Evolutionary conservation across 1,284 basidiomycete genomes (phyloP).

Genomic region (Trichosporon ovoides): DNA sequence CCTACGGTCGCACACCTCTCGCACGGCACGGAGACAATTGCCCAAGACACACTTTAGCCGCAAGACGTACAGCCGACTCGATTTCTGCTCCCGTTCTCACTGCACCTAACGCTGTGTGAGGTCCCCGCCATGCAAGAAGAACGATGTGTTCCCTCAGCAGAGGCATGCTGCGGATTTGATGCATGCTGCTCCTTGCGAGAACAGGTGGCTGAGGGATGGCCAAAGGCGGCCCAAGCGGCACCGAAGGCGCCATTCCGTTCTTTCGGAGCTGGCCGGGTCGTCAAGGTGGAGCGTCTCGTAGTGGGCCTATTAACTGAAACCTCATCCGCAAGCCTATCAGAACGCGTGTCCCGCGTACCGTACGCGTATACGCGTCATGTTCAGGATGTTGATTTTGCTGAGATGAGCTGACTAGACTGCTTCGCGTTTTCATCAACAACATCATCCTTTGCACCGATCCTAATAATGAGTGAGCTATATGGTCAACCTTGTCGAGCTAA

Average conservation of each 20-base stretch:
- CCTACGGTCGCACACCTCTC: slow-evolving; percentile 1
- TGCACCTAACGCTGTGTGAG: not conserved
- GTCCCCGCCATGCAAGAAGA: not conserved
- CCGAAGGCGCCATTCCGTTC: not conserved
- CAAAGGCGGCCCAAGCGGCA: not conserved
- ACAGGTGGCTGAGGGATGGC: not conserved
- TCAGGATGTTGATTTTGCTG: slow-evolving; percentile 4
- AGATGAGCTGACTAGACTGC: not conserved
- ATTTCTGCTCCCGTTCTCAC: not conserved
- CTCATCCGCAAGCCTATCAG: not conserved
- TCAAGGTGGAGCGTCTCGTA: not conserved
- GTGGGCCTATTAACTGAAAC: not conserved
- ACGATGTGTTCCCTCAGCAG: not conserved
- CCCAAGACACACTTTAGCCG: not conserved
- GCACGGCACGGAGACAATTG: not conserved
- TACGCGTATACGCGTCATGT: slow-evolving; percentile 13
- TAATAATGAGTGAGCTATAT: slow-evolving; percentile 18
- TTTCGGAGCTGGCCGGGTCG: not conserved
- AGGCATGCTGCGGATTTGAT: not conserved
- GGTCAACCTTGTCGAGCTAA: not conserved
- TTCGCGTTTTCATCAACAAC: slow-evolving; percentile 4
- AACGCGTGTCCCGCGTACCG: slow-evolving; percentile 9
- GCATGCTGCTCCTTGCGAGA: not conserved
- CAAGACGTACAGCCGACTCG: not conserved
- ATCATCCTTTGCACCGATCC: not conserved